Base-by-base conservation (phyloP, 768 basidiomycete genomes). In the Suillus plorans region DNA sequence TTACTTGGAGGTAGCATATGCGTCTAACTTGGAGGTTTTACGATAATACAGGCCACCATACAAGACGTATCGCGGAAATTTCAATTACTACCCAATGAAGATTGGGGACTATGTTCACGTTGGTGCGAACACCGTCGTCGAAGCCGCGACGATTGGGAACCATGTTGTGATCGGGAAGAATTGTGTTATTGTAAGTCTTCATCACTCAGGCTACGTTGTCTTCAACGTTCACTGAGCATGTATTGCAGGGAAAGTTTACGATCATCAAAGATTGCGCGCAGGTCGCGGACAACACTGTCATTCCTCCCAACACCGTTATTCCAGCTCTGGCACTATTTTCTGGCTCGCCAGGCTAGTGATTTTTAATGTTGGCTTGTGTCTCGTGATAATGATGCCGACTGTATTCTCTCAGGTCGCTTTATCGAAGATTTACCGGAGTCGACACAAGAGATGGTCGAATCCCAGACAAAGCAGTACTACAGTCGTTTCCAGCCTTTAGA, bases 81-180 rank as follows among this genome's bases (percentile, higher is more conserved):
- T 94, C 82, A 97, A 98, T 73, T 98, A 96, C 78, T 98, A 99
- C 72, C 97, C 97, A 6, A 94, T 98, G 89, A 95, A 96, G 74
- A 89, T 99, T 12, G 94, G 94, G 3, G 96, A 99, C 77, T 89
- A 94, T 73, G 97, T 99, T 28, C 90, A 97, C 67, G 93, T 99
- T 53, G 97, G 96, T 18, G 86, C 91, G n/a, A 86, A 86, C 68
- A 86, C 85, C 50, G 87, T 99, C 61, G 85, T 99, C 25, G 97
- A 99, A 78, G 97, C 97, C 0, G 95, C 96, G 0, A 91, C 89
- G 2, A 95, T 99, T 58, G 97, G 97, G 4, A 94, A 90, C 71
- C 89, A 95, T 68, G 95, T 97, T 58, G 89, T 95, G 73, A 97
- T 99, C 64, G 97, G 97, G 47, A 93, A 92, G 80, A 94, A 94